phyloP scores from a whole-genome alignment of 768 basidiomycete species.

The Leccinum pellstonianum region DNA sequence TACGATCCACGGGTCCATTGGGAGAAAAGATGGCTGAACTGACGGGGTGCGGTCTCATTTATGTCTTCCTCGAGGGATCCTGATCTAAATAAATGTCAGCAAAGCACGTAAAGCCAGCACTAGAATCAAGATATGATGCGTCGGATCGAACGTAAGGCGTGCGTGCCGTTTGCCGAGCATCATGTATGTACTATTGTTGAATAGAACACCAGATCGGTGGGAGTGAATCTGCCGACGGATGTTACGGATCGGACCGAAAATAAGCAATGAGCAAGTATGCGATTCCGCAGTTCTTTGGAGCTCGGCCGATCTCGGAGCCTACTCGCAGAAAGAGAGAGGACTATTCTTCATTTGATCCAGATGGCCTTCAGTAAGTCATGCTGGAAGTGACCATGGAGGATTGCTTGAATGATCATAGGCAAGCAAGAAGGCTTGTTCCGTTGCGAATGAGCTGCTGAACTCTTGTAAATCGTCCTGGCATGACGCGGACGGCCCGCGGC shows the following conservation, averaged over 20 bases:
- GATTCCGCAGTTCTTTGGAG: background rate
- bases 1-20: background rate
- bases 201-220: background rate
- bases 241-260: background rate
- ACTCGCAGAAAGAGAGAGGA: background rate
- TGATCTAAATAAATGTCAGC: background rate
- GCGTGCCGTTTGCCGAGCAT: background rate
- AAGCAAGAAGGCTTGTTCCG: background rate
- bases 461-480: background rate
- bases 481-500: background rate
- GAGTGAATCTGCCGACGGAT: background rate
- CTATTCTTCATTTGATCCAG: background rate
- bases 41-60: background rate
- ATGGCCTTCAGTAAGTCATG: background rate
- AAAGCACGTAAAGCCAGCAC: background rate
- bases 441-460: background rate
- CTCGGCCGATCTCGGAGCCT: background rate
- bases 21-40: background rate
- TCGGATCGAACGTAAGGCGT: background rate
- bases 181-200: background rate
- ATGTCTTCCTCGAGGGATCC: background rate
- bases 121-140: background rate
- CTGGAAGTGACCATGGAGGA: background rate
- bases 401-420: background rate
- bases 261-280: background rate